Evolutionary conservation across 1,284 basidiomycete genomes (phyloP).

Genomic region (Cryptococcus jaspeensis): DNA sequence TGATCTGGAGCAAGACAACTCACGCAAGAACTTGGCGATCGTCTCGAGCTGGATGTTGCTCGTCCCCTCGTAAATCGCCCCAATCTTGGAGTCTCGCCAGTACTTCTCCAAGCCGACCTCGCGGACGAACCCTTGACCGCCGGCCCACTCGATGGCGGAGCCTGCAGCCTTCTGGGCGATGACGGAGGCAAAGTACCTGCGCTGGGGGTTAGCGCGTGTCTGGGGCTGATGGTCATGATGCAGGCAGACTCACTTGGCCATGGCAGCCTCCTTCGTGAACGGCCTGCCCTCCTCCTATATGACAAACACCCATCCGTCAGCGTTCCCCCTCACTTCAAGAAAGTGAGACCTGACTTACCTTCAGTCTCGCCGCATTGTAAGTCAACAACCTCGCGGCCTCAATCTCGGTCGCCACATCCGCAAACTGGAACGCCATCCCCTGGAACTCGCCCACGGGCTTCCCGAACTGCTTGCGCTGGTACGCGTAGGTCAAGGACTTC

Average conservation of each 20-base stretch:
- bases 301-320: not conserved
- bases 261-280: constrained; percentile 92
- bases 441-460: constrained; percentile 79
- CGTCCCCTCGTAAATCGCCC: constrained; percentile 93
- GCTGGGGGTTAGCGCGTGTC: not conserved
- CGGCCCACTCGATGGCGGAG: constrained; percentile 93
- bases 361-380: constrained; percentile 90
- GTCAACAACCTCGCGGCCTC: constrained; percentile 90
- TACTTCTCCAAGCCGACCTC: constrained; percentile 94
- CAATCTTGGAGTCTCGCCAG: constrained; percentile 85
- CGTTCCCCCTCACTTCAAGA: not conserved
- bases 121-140: constrained; percentile 90
- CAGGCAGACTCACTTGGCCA: constrained; percentile 69
- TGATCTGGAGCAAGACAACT: constrained; percentile 21
- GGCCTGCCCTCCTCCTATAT: constrained; percentile 76
- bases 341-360: constrained; percentile 42
- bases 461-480: constrained; percentile 90
- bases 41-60: constrained; percentile 96
- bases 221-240: no score
- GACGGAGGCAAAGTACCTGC: constrained; percentile 71
- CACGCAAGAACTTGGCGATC: constrained; percentile 78
- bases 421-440: constrained; percentile 94
- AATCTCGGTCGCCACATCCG: constrained; percentile 81
- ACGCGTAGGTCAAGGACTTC: constrained; percentile 88
- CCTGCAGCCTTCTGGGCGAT: constrained; percentile 88